Evolutionary conservation across 768 basidiomycete species (phyloP).

Genomic region (Mycena maculata): DNA sequence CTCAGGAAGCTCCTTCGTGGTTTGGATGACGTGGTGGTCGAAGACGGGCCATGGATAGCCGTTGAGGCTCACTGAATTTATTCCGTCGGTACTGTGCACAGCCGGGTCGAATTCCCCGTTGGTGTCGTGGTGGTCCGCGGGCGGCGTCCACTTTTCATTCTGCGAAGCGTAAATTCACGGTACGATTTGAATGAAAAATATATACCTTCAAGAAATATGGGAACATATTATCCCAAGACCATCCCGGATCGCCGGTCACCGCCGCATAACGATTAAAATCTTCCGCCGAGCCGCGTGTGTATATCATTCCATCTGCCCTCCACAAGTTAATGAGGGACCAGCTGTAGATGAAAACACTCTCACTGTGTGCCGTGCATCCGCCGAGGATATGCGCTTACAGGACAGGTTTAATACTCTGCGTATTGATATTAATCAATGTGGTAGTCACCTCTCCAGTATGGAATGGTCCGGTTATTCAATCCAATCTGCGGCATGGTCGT

Average conservation of each 20-base stretch:
- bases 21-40: slow-evolving; percentile 40
- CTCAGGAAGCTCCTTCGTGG: slow-evolving; percentile 41
- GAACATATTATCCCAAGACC: slow-evolving; percentile 49
- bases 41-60: slow-evolving; percentile 46
- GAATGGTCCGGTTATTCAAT: slow-evolving; percentile 25
- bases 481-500: slow-evolving; percentile 36
- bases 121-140: slow-evolving; percentile 52
- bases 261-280: slow-evolving; percentile 47
- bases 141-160: slow-evolving; percentile 51
- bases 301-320: slow-evolving; percentile 43
- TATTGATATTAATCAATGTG: slow-evolving; percentile 17
- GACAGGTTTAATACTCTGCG: neutral
- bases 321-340: neutral
- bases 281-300: slow-evolving; percentile 45
- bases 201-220: slow-evolving; percentile 46
- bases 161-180: slow-evolving; percentile 22
- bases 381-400: slow-evolving; percentile 38
- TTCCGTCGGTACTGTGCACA: slow-evolving; percentile 50
- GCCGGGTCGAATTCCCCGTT: slow-evolving; percentile 51
- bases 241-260: slow-evolving; percentile 47
- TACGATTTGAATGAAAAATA: neutral
- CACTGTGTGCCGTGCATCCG: slow-evolving; percentile 47
- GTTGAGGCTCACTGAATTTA: slow-evolving; percentile 44
- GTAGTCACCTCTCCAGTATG: slow-evolving; percentile 12
- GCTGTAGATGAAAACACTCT: neutral